Evolutionary conservation across 768 basidiomycete genomes (phyloP).

Genomic region (Coprinellus aureogranulatus): DNA sequence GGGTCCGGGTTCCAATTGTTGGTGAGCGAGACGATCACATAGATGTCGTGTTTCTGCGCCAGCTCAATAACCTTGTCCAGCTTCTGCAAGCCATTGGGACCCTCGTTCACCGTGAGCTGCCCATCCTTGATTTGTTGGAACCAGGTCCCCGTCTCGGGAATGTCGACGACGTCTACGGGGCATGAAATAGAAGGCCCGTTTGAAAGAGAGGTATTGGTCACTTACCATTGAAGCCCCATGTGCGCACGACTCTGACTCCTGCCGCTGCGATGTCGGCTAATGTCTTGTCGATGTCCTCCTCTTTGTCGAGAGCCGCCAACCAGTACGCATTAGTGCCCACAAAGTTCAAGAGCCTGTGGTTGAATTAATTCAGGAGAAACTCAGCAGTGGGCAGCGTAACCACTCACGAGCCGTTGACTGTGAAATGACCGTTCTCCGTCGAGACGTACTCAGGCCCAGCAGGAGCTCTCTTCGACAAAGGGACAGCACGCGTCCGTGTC

Average conservation of each 20-base stretch:
- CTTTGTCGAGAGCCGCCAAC: slow-evolving; percentile 53
- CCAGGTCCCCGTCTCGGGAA: slow-evolving; percentile 60
- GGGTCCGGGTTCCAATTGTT: slow-evolving; percentile 56
- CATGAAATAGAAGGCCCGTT: background rate
- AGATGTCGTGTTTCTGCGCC: slow-evolving; percentile 54
- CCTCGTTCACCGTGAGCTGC: slow-evolving; percentile 52
- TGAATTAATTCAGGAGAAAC: too few species aligned
- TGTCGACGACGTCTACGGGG: slow-evolving; percentile 45
- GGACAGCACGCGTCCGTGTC: slow-evolving; percentile 30
- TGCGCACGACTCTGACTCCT: slow-evolving; percentile 58
- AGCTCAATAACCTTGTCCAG: slow-evolving; percentile 56
- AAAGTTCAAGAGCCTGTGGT: slow-evolving; percentile 25
- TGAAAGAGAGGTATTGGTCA: slow-evolving; percentile 6
- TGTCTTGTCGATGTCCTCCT: slow-evolving; percentile 55
- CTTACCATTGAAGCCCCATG: slow-evolving; percentile 73
- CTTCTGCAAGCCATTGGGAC: slow-evolving; percentile 60
- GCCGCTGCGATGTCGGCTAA: slow-evolving; percentile 54
- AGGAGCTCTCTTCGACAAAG: slow-evolving; percentile 11
- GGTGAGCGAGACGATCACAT: slow-evolving; percentile 54
- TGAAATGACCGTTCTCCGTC: slow-evolving; percentile 43
- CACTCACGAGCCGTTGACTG: slow-evolving; percentile 53
- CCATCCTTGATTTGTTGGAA: slow-evolving; percentile 60
- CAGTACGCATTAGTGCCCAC: slow-evolving; percentile 66
- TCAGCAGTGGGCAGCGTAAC: too few species aligned
- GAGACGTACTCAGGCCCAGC: slow-evolving; percentile 42